phyloP scores from a whole-genome alignment of 2,329 filamentous ascomycete genomes.

The Diaporthe australafricana region DNA sequence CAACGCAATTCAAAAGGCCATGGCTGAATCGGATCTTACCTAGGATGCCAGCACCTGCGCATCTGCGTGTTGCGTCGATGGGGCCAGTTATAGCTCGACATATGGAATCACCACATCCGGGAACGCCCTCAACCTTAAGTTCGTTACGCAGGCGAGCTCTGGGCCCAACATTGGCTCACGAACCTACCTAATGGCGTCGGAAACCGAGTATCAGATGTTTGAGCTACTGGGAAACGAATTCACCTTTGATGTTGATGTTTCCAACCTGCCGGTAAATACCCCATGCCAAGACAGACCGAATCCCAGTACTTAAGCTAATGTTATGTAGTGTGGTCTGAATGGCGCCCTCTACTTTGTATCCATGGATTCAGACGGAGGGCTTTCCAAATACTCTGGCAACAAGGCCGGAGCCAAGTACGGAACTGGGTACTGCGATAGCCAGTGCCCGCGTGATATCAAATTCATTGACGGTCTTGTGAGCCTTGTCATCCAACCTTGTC shows the following conservation, averaged over 20 bases:
- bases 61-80: conserved; percentile 66
- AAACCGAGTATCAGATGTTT: conserved; percentile 57
- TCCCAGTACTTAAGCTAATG: conserved; percentile 42
- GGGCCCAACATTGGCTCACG: conserved; percentile 49
- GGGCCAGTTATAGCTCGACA: conserved; percentile 62
- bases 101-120: conserved; percentile 64
- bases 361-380: conserved; percentile 49
- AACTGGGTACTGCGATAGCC: conserved; percentile 58
- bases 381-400: conserved; percentile 52
- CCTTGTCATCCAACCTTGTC: background rate
- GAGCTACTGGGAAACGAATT: conserved; percentile 71
- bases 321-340: conserved; percentile 64
- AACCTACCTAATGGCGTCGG: conserved; percentile 46
- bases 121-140: conserved; percentile 59
- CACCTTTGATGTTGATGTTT: conserved; percentile 74
- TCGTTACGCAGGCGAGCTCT: conserved; percentile 54
- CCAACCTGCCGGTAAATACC: conserved; percentile 65
- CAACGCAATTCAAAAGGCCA: too few relatives aligned
- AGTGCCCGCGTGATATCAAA: conserved; percentile 52
- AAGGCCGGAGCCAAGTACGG: conserved; percentile 56
- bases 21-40: too few relatives aligned
- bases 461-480: conserved; percentile 54
- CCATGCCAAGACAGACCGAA: background rate
- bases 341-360: conserved; percentile 65
- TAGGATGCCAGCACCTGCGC: conserved; percentile 54